Evolutionary conservation across 2,329 filamentous ascomycete species (phyloP).

Genomic region (Tricladium varicosporioides): DNA sequence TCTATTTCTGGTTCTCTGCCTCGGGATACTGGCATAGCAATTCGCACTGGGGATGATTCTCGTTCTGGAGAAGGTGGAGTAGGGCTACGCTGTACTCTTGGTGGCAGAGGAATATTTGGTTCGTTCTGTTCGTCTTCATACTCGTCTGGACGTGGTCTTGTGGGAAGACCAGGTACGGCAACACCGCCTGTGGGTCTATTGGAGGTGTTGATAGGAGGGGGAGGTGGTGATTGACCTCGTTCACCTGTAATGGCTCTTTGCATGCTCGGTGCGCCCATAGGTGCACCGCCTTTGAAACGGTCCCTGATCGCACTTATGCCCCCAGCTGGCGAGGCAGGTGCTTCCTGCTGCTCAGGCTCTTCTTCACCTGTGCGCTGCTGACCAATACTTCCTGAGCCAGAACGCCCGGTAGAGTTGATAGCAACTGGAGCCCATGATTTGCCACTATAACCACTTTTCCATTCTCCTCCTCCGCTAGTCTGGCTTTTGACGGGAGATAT

Average conservation of each 20-base stretch:
- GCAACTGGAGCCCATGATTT: constrained; percentile 89
- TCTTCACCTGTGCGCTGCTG: constrained; percentile 64
- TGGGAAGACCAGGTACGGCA: constrained; percentile 74
- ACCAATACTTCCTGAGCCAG: constrained; percentile 46
- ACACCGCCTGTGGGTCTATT: constrained; percentile 70
- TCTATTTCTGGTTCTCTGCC: constrained; percentile 52
- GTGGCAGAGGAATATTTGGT: constrained; percentile 41
- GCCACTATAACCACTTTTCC: constrained; percentile 88
- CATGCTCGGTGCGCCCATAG: constrained; percentile 56
- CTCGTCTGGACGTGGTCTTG: constrained; percentile 50
- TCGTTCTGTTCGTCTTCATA: constrained; percentile 53
- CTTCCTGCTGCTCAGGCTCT: constrained; percentile 43
- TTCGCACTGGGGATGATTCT: constrained; percentile 73
- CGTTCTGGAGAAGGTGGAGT: constrained; percentile 46
- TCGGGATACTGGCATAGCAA: constrained; percentile 81
- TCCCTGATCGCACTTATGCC: constrained; percentile 75
- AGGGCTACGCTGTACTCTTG: constrained; percentile 35
- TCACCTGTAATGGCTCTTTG: constrained; percentile 29
- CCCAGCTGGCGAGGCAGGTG: constrained; percentile 55
- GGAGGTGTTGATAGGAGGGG: constrained; percentile 38
- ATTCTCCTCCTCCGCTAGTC: constrained; percentile 69
- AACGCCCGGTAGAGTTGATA: constrained; percentile 68
- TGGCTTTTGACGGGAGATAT: constrained; percentile 63
- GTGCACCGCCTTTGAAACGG: constrained; percentile 75
- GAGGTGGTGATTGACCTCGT: constrained; percentile 35